Evolutionary conservation across 1,139 yeast genomes (phyloP), one percentile per base, ranked within the genome.

Genomic region (Ogataea hybrid): DNA sequence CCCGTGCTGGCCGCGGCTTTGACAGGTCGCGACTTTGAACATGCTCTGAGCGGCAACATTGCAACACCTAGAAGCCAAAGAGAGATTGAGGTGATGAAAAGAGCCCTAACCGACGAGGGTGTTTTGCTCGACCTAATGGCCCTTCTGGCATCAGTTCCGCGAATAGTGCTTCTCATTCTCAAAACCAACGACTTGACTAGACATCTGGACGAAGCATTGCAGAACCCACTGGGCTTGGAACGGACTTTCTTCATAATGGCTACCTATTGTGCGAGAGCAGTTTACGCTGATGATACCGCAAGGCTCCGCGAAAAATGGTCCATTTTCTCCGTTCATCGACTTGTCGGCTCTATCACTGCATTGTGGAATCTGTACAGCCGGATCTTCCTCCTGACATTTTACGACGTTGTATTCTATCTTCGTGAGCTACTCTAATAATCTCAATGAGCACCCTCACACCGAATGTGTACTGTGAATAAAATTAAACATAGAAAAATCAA

Each of bases 161-260:
- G 92, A 39, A 79, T 90, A 25, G 95, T 92, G 21, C 65, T 94
- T 34, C 71, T 92, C 50, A 86, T 92, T 43, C 69, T 94, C 56
- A 94, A 94, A 61, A 94, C 99, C 0, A 92, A 94, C 60, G 99
- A 94, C 67, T 70, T 92, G 45, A 89, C 96, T 0, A 73, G 99
- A 54, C 83, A 81, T 52, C 69, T 92, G 40, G 98, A 92, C 63
- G 97, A 92, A 57, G 73, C 77, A 48, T 71, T 92, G 46, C 77
- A 84, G 36, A 81, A 82, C 49, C 95, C 97, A 0, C 67, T 90
- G 36, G 97, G 97, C 0, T 85, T 89, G 2, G 92, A 86, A 60
- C 71, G 96, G 44, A 84, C 96, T 0, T 92, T 92, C 55, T 66
- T 90, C 52, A 88, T 92, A 39, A 76, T 92, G 83, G 95, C 96